Evolutionary conservation across 106 monocot species (phyloP).

Genomic region (Allium sativum): DNA sequence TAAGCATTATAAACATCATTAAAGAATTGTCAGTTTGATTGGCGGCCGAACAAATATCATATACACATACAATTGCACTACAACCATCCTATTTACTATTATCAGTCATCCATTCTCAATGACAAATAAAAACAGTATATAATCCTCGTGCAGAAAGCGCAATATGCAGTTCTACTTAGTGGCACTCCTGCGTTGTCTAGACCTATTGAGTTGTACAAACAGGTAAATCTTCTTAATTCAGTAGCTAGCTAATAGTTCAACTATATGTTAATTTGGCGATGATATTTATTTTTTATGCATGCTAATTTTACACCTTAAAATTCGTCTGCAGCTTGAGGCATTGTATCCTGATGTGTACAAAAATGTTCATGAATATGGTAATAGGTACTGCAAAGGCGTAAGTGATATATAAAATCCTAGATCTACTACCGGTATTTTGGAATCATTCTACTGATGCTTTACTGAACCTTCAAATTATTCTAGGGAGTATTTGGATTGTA

Average conservation of each 20-base stretch:
- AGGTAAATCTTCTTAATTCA: conserved; percentile 28
- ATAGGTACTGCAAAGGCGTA: conserved; percentile 94
- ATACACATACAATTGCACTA: too few species aligned
- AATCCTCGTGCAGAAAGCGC: conserved; percentile 46
- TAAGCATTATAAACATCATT: too few species aligned
- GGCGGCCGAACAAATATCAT: too few species aligned
- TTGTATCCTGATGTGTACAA: conserved; percentile 84
- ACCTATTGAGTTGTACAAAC: conserved; percentile 94
- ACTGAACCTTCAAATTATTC: neutral
- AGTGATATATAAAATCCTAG: conserved; percentile 20
- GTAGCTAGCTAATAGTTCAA: neutral
- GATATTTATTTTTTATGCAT: too few species aligned
- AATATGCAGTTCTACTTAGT: conserved; percentile 70
- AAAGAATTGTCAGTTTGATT: too few species aligned
- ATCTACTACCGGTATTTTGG: neutral
- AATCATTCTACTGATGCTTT: neutral
- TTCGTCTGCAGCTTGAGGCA: conserved; percentile 62
- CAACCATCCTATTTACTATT: too few species aligned
- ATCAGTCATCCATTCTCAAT: too few species aligned
- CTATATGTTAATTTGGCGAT: neutral
- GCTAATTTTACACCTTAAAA: too few species aligned
- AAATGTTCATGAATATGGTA: conserved; percentile 91
- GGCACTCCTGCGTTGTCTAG: conserved; percentile 97
- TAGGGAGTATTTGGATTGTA: conserved; percentile 87
- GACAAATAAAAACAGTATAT: neutral